A percentile compares a stretch with the other conserved stretches of the same genome.
phyloP scores from a whole-genome alignment of 2,329 filamentous ascomycete genomes.

The Cercospora citrullina region DNA sequence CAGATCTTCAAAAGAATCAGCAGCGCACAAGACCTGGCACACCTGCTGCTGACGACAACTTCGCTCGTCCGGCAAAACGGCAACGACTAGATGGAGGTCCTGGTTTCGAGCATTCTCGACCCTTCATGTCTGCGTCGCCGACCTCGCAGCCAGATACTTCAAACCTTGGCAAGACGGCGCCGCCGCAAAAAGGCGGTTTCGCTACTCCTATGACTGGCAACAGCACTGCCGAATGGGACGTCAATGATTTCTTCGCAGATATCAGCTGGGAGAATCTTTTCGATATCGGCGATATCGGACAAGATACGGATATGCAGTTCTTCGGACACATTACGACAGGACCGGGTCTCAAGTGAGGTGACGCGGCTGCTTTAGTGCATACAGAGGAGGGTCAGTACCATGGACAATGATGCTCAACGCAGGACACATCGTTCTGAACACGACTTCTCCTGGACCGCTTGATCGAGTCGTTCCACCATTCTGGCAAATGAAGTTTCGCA shows the following conservation, averaged over 20 bases:
- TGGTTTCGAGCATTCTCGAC: conserved; percentile 11
- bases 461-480: too few species aligned
- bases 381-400: too few species aligned
- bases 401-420: not conserved
- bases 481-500: not conserved
- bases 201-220: conserved; percentile 15
- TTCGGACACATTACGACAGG: conserved; percentile 7
- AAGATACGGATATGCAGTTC: conserved; percentile 23
- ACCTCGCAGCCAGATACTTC: conserved; percentile 9
- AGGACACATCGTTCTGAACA: not conserved
- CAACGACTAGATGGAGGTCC: conserved; percentile 14
- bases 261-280: conserved; percentile 29
- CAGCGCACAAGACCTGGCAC: conserved; percentile 7
- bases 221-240: conserved; percentile 19
- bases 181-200: conserved; percentile 13
- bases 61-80: conserved; percentile 20
- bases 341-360: conserved; percentile 1
- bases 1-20: conserved; percentile 22
- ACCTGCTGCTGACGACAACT: conserved; percentile 18
- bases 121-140: conserved; percentile 13
- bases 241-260: conserved; percentile 29
- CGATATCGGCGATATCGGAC: conserved; percentile 24
- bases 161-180: conserved; percentile 4
- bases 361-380: not conserved
- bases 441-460: too few species aligned